Conservation (phyloP, 352 stramenopile genomes). For the Globisporangium okanoganense region DNA sequence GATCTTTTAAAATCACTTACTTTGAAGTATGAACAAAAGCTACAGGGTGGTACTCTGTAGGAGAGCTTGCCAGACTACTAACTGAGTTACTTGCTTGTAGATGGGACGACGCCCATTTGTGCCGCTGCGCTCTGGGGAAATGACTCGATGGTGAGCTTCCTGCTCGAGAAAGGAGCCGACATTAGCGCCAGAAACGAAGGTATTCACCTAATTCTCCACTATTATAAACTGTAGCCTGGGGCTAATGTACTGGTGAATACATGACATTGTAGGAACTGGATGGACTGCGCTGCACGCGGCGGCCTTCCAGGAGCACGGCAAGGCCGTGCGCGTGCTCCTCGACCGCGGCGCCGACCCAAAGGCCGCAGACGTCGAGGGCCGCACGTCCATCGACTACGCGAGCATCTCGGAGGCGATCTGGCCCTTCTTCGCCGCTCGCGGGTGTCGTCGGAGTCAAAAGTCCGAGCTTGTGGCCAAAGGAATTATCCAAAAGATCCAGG, state of each 20-base stretch:
- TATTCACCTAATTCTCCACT: constrained; percentile 8
- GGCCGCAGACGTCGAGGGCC: constrained; percentile 35
- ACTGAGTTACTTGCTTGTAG: constrained; percentile 17
- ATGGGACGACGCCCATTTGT: constrained; percentile 61
- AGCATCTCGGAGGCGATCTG: constrained; percentile 75
- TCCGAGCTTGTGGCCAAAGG: constrained; percentile 51
- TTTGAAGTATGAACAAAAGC: too few relatives aligned
- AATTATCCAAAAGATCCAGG: constrained; percentile 61
- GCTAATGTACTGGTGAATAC: not conserved
- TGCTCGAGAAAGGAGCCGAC: constrained; percentile 52
- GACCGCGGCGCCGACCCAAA: constrained; percentile 44
- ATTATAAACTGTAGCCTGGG: not conserved
- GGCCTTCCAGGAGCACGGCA: constrained; percentile 65
- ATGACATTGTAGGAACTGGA: constrained; percentile 31
- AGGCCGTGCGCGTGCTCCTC: constrained; percentile 53
- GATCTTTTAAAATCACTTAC: not conserved
- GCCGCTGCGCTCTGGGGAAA: constrained; percentile 63
- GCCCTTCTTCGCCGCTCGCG: constrained; percentile 62
- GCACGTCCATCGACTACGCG: constrained; percentile 57
- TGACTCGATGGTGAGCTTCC: constrained; percentile 54
- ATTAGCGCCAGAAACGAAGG: constrained; percentile 54
- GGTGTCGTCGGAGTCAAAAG: constrained; percentile 49
- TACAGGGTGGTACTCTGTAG: not conserved
- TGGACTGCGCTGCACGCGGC: constrained; percentile 68
- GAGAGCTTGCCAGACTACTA: not conserved